Evolutionary conservation across 768 basidiomycete genomes (phyloP).

Genomic region (Collybiopsis confluens): DNA sequence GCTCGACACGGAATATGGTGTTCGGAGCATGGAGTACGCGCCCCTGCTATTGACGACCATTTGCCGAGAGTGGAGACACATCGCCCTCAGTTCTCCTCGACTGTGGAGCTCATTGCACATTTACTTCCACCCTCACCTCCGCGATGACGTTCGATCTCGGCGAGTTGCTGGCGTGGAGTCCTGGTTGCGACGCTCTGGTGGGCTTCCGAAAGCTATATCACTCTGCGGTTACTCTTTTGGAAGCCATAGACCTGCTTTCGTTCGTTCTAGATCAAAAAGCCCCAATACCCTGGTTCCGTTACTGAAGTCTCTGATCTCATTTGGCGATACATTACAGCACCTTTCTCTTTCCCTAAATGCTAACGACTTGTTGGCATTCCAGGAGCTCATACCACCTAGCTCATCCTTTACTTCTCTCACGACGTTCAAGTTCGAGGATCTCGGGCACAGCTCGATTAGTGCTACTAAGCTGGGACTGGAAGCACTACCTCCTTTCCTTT

Average conservation of each 20-base stretch:
- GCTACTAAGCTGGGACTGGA: no score
- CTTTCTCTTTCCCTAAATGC: background rate
- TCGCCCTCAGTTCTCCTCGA: conserved; percentile 19
- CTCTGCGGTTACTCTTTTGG: background rate
- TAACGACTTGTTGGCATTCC: no score
- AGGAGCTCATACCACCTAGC: no score
- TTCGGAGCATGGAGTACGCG: conserved; percentile 14
- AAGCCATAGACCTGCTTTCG: no score
- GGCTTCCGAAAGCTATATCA: background rate
- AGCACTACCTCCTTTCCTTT: background rate
- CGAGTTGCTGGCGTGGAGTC: background rate
- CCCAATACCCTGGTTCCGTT: background rate
- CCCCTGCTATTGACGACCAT: conserved; percentile 22
- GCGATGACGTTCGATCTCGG: background rate
- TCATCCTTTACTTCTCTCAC: no score
- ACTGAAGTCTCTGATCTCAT: background rate
- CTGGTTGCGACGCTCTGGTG: background rate
- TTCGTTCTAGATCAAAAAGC: no score
- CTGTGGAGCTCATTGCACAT: conserved; percentile 22
- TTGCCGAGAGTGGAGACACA: conserved; percentile 23
- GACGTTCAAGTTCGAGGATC: no score
- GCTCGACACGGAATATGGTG: conserved; percentile 6
- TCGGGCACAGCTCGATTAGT: no score
- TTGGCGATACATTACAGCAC: background rate
- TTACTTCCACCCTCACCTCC: background rate